Percentiles rank a stretch among this genome's conserved stretches.
Evolutionary conservation across 805 yeast genomes (phyloP).

Genomic region (Zygoascus ofunaensis): DNA sequence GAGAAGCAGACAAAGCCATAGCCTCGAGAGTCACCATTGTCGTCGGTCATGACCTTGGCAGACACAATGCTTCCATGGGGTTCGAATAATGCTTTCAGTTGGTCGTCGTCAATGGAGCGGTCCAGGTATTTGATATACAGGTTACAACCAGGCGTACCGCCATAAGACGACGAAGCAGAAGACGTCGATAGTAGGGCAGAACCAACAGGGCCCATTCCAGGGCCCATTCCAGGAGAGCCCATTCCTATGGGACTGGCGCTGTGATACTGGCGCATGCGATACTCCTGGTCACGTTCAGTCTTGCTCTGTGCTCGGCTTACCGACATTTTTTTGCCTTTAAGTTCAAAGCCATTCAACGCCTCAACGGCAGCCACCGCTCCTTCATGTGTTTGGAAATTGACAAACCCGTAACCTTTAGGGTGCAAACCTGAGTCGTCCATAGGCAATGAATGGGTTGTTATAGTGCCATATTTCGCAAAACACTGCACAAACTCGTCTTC

Average conservation of each 20-base stretch:
- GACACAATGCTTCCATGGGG: conserved; percentile 45
- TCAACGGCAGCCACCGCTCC: conserved; percentile 40
- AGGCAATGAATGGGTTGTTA: conserved; percentile 49
- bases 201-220: too few species aligned
- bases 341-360: conserved; percentile 37
- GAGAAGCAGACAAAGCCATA: conserved; percentile 77
- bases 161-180: not conserved
- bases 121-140: conserved; percentile 63
- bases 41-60: conserved; percentile 37
- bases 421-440: conserved; percentile 21
- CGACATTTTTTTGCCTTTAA: conserved; percentile 30
- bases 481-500: conserved; percentile 34
- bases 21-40: conserved; percentile 51
- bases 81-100: conserved; percentile 36
- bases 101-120: conserved; percentile 44
- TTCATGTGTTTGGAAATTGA: conserved; percentile 37
- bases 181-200: too few species aligned
- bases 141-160: conserved; percentile 50
- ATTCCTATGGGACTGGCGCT: not conserved
- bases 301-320: conserved; percentile 42
- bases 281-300: conserved; percentile 24
- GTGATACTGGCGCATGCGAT: conserved; percentile 7
- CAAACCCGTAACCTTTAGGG: conserved; percentile 49
- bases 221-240: not conserved
- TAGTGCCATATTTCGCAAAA: conserved; percentile 39